Percentiles rank a stretch among this genome's conserved stretches.
phyloP scores from a whole-genome alignment of 495 filamentous ascomycete genomes.

The Pyrenula aspistea region DNA sequence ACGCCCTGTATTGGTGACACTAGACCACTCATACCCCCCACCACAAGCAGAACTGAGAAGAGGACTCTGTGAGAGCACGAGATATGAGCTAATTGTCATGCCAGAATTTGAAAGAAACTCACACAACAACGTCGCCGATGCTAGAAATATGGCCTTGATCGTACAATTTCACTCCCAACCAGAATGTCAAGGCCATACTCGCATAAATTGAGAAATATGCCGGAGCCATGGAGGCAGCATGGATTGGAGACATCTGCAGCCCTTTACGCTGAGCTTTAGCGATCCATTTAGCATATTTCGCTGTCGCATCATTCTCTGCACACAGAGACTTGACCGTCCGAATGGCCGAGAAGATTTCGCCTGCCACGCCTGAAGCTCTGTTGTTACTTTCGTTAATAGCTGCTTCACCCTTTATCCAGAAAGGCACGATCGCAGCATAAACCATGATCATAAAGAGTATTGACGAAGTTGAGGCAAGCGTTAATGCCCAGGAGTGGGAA shows the following conservation, averaged over 20 bases:
- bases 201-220: conserved; percentile 9
- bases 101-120: conserved; percentile 41
- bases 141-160: conserved; percentile 26
- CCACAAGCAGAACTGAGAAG: conserved; percentile 26
- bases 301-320: conserved; percentile 24
- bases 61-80: conserved; percentile 32
- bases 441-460: conserved; percentile 25
- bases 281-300: no score
- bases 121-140: conserved; percentile 30
- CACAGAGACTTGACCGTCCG: conserved; percentile 42
- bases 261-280: no score
- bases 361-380: conserved; percentile 29
- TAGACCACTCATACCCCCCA: conserved; percentile 15
- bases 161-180: conserved; percentile 15
- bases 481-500: conserved; percentile 32
- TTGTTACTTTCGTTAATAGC: conserved; percentile 16
- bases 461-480: conserved; percentile 28
- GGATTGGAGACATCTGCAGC: neutral
- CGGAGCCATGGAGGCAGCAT: neutral
- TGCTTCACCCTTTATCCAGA: conserved; percentile 9
- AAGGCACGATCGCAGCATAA: conserved; percentile 8
- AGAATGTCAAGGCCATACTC: conserved; percentile 7
- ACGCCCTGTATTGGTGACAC: conserved; percentile 34
- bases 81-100: conserved; percentile 29
- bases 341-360: conserved; percentile 35